These are phyloP conservation scores for Eugenia klotzschiana DNA, from an alignment of 441 rosid genomes.

Conservation along the genomic window DNA sequence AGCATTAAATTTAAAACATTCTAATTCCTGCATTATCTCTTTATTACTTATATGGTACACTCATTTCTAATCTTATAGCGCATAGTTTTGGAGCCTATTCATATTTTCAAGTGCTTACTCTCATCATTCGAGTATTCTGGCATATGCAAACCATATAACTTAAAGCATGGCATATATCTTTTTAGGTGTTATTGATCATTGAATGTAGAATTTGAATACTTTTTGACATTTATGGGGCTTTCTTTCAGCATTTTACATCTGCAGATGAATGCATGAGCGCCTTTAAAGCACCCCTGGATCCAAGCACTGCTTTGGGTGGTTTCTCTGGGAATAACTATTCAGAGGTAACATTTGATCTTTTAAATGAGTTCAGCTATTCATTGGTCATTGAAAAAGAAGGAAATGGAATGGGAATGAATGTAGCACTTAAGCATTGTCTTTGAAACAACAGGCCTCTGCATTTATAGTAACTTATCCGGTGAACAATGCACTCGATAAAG, in stretches of 20 bases:
- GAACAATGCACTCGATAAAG: constrained; percentile 51
- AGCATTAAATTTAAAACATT: background rate
- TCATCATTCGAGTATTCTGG: background rate
- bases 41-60: background rate
- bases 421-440: constrained; percentile 11
- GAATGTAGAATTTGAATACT: background rate
- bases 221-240: background rate
- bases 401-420: constrained; percentile 3
- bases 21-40: background rate
- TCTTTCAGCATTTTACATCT: constrained; percentile 79
- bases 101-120: background rate
- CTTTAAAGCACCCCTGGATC: constrained; percentile 95
- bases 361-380: background rate
- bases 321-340: constrained; percentile 73
- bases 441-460: constrained; percentile 82
- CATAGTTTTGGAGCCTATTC: background rate
- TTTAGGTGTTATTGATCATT: background rate
- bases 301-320: constrained; percentile 92
- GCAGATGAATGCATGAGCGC: constrained; percentile 88
- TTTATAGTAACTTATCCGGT: constrained; percentile 88
- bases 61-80: background rate
- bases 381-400: background rate
- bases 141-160: background rate
- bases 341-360: constrained; percentile 44
- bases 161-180: background rate